phyloP scores from a whole-genome alignment of 306 rosid genomes.

The Trichosanthes truncata region DNA sequence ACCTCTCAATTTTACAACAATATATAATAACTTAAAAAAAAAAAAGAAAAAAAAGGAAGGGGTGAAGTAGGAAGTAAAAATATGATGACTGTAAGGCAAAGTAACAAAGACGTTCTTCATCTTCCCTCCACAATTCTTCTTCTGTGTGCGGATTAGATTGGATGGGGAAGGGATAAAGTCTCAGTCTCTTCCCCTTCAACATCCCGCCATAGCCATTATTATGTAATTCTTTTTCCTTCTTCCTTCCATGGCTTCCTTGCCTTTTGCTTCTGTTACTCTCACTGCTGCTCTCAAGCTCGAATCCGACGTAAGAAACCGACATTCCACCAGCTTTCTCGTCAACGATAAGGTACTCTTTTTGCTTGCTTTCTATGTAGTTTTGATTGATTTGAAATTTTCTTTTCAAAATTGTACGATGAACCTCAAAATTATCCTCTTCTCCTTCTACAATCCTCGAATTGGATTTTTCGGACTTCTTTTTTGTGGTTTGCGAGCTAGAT shows the following conservation, averaged over 20 bases:
- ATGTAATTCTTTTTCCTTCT: not conserved
- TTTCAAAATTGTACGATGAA: too few relatives aligned
- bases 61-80: not conserved
- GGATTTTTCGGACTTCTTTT: not conserved
- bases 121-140: conserved; percentile 22
- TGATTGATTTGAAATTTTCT: too few relatives aligned
- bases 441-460: not conserved
- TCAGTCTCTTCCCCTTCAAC: not conserved
- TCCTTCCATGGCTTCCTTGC: conserved; percentile 56
- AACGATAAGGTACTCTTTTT: conserved; percentile 39
- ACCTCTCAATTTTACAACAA: too few relatives aligned
- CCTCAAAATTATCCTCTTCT: not conserved
- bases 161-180: conserved; percentile 9
- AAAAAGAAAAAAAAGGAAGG: too few relatives aligned
- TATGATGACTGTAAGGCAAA: not conserved
- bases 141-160: conserved; percentile 6
- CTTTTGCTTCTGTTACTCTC: conserved; percentile 51
- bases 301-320: conserved; percentile 38
- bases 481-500: not conserved
- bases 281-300: conserved; percentile 48
- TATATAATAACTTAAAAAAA: too few relatives aligned
- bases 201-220: not conserved
- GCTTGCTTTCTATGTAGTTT: not conserved
- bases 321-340: conserved; percentile 26
- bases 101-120: not conserved